Conservation (phyloP, 768 basidiomycete species). For the Suillus hirtellus region DNA sequence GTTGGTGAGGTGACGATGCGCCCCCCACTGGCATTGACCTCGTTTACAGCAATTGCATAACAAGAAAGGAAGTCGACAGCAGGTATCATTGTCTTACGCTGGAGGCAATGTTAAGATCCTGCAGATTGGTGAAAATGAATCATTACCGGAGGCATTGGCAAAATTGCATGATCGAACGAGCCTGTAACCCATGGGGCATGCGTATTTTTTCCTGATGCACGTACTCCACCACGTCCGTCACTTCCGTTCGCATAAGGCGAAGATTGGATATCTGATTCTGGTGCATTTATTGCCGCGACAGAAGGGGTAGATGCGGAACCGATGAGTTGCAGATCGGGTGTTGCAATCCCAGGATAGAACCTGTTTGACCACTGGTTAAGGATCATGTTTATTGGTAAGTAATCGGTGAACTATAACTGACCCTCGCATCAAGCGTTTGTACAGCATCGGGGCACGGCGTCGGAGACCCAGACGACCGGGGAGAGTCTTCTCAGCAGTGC, state of each 20-base stretch:
- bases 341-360: conserved; percentile 52
- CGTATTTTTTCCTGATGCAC: conserved; percentile 9
- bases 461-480: conserved; percentile 83
- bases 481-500: conserved; percentile 72
- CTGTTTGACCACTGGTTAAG: conserved; percentile 30
- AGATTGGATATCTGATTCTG: conserved; percentile 13
- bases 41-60: conserved; percentile 94
- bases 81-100: conserved; percentile 87
- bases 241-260: conserved; percentile 7
- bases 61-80: conserved; percentile 93
- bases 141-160: conserved; percentile 82
- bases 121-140: conserved; percentile 5
- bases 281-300: conserved; percentile 27
- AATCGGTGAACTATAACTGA: conserved; percentile 30
- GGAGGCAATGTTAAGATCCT: conserved; percentile 13
- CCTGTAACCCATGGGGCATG: conserved; percentile 59
- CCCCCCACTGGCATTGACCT: conserved; percentile 91
- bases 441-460: conserved; percentile 85
- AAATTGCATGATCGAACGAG: conserved; percentile 73
- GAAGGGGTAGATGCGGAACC: conserved; percentile 25
- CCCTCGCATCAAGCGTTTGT: conserved; percentile 90
- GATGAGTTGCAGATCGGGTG: conserved; percentile 38
- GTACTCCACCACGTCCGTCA: conserved; percentile 9
- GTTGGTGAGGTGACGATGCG: conserved; percentile 95
- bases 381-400: neutral